Percentiles rank a stretch among this genome's conserved stretches.
Conservation (phyloP, 2,329 filamentous ascomycete species). For the Trichoderma simmonsii region DNA sequence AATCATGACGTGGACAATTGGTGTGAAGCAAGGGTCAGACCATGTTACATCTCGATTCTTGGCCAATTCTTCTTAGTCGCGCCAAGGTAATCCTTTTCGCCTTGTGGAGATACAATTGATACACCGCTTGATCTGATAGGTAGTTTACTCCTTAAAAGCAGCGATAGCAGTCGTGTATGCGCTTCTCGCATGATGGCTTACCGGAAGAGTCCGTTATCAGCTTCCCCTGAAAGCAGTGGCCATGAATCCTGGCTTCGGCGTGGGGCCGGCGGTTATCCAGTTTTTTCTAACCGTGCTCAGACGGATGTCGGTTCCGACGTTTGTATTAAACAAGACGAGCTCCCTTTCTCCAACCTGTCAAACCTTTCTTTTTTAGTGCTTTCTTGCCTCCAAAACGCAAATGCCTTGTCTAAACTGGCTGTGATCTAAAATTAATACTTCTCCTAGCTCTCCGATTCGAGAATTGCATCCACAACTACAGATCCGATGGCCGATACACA, state of each 20-base stretch:
- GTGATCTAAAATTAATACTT: not conserved
- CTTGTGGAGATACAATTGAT: not conserved
- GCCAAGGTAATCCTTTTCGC: not conserved
- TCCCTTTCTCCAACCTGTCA: not conserved
- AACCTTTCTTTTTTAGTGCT: not conserved
- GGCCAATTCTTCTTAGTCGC: not conserved
- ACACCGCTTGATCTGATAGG: not conserved
- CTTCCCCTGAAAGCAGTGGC: not conserved
- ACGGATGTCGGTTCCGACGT: conserved; percentile 17
- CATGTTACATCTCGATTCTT: not conserved
- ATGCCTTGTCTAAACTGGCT: not conserved
- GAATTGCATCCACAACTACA: not conserved
- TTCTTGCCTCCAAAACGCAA: not conserved
- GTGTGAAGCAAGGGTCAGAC: not conserved
- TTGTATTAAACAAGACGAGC: conserved; percentile 2
- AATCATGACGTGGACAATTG: not conserved
- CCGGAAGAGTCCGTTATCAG: not conserved
- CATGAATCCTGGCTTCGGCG: conserved; percentile 9
- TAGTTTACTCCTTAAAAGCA: not conserved
- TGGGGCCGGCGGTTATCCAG: conserved; percentile 13
- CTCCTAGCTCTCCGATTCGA: not conserved
- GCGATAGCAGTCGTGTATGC: not conserved
- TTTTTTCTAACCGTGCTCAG: conserved; percentile 4
- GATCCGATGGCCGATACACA: conserved; percentile 1
- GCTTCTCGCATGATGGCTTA: not conserved